Base-by-base conservation (phyloP, 139 green algal species). In the Micromonas commoda region DNA sequence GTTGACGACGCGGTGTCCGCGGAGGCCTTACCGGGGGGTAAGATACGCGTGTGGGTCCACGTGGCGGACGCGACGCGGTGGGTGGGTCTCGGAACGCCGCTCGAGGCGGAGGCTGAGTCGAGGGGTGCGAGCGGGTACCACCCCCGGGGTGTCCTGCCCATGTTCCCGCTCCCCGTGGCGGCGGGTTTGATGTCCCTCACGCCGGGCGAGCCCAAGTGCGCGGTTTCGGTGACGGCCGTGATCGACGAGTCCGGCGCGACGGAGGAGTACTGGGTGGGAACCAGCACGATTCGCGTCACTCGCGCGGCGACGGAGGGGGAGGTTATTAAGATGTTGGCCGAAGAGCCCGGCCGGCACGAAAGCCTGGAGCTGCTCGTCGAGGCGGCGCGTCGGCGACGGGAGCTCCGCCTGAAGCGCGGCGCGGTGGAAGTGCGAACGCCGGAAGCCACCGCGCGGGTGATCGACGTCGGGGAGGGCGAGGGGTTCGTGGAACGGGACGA, bases 41-140 rank as follows among this genome's bases (percentile, higher is more conserved):
- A 82, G 21, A 65, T 57, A 23, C 64, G 79, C 37, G n/a, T 83
- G 20, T 83, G 60, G 32, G 32, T 83, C n/a, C 79, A 83, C 73
- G 77, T 83, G 21, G 79, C 79, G 26, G 79, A 83, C 33, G 64
- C 76, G 26, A 76, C 78, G 45, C 26, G 78, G 19, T 80, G n/a
- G 24, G 26, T 82, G 1, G 1, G 1, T 23, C 21, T 78, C 21
- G 67, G 53, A 26, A 51, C 20, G 20, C 21, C 45, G 60, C 57
- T 80, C 3, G 78, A 82, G 24, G 21, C 1, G 28, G 67, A 73
- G 64, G 78, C 78, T 1, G 26, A n/a, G 2, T 16, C 32, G 26
- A 23, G 78, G 16, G 57, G 29, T 13, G 67, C 78, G 2, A 73
- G 39, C 28, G 24, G 65, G 1, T 82, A 82, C 29, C 37, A 71